These are phyloP conservation scores for Eutrema salsugineum DNA, from an alignment of 441 rosid genomes.

Conservation along the genomic window DNA sequence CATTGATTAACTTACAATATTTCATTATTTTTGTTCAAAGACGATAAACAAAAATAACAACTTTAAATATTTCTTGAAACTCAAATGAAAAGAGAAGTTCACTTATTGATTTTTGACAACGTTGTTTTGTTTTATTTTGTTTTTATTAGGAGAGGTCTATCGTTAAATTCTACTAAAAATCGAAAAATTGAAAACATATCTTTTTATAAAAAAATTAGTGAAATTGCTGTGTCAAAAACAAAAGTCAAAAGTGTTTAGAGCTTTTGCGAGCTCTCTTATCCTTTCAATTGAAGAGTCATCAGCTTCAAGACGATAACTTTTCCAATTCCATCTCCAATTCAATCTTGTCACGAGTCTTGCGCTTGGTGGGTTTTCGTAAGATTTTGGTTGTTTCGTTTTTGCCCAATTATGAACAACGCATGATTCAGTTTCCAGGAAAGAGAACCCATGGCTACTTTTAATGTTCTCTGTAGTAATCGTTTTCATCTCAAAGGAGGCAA, in stretches of 20 bases:
- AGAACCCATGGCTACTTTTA: conserved; percentile 51
- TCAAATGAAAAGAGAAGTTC: too few relatives aligned
- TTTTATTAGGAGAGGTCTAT: too few relatives aligned
- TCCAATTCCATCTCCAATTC: conserved; percentile 1
- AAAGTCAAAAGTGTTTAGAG: neutral
- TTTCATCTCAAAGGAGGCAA: conserved; percentile 32
- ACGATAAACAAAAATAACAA: too few relatives aligned
- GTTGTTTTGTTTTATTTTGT: too few relatives aligned
- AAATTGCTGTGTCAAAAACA: neutral
- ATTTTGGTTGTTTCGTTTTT: neutral
- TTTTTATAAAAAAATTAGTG: too few relatives aligned
- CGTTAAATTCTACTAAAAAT: too few relatives aligned
- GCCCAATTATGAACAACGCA: conserved; percentile 11
- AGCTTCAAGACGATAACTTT: conserved; percentile 10
- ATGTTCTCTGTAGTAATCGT: conserved; percentile 55
- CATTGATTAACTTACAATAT: too few relatives aligned
- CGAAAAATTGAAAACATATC: neutral
- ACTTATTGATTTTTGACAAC: too few relatives aligned
- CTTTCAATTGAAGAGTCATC: conserved; percentile 1
- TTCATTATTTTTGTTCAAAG: too few relatives aligned
- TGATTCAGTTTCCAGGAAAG: conserved; percentile 15
- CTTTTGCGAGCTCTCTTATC: conserved; percentile 19
- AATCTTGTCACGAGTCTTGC: neutral
- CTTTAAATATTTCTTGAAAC: too few relatives aligned
- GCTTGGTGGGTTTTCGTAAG: neutral